Percentiles rank a stretch among this genome's conserved stretches.
Conservation (phyloP, 208 protist species). For the Leishmania braziliensis region DNA sequence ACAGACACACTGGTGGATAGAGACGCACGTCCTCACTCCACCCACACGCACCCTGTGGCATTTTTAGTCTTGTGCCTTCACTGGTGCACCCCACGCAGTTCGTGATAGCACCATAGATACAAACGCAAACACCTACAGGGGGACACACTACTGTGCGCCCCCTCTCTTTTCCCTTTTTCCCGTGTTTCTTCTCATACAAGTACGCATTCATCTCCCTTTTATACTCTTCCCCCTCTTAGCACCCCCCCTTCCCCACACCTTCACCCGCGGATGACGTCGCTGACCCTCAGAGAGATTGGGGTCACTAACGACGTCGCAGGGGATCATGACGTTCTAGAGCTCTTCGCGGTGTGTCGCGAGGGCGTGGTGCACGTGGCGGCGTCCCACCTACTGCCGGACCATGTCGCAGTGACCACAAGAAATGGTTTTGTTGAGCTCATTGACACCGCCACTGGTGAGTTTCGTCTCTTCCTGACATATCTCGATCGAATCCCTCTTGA, state of each 20-base stretch:
- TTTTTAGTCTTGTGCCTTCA: background rate
- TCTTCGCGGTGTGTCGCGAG: slow-evolving; percentile 70
- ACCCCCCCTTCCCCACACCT: background rate
- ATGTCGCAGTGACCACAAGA: slow-evolving; percentile 69
- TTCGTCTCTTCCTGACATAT: slow-evolving; percentile 80
- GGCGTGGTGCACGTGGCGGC: slow-evolving; percentile 63
- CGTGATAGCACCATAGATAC: background rate
- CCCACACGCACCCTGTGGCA: background rate
- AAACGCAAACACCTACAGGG: background rate
- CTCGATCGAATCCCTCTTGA: slow-evolving; percentile 69
- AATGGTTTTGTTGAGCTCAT: slow-evolving; percentile 86
- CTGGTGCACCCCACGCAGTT: background rate
- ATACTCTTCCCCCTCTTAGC: slow-evolving; percentile 7
- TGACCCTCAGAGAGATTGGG: slow-evolving; percentile 64
- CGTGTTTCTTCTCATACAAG: background rate
- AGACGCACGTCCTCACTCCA: background rate
- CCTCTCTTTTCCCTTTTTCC: background rate
- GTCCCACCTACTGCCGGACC: slow-evolving; percentile 44
- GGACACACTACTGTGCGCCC: background rate
- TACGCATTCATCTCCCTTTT: slow-evolving; percentile 1
- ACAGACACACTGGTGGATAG: background rate
- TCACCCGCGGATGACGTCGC: slow-evolving; percentile 34
- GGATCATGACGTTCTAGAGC: slow-evolving; percentile 53
- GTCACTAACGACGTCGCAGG: slow-evolving; percentile 29
- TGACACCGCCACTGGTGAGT: slow-evolving; percentile 59